Conservation (phyloP, 2,329 filamentous ascomycete genomes). For the Trichoderma breve region DNA sequence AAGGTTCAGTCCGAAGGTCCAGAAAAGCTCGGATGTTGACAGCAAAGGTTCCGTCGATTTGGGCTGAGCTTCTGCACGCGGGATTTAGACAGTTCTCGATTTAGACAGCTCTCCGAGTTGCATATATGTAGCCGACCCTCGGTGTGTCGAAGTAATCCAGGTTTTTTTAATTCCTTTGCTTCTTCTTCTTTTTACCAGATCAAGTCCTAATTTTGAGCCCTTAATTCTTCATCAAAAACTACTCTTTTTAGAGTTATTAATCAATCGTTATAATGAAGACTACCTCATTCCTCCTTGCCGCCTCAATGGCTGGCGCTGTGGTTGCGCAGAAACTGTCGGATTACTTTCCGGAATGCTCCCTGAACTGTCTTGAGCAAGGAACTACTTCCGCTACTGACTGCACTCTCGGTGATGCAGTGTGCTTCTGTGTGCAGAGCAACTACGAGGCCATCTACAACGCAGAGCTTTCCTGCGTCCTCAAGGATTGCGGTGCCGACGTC, state of each 20-base stretch:
- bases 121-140: background rate
- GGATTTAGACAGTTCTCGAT: background rate
- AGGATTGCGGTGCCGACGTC: constrained; percentile 28
- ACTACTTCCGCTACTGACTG: constrained; percentile 28
- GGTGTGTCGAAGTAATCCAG: background rate
- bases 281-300: constrained; percentile 23
- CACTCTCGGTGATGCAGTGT: constrained; percentile 26
- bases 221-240: background rate
- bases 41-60: background rate
- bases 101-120: background rate
- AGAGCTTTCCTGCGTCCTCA: constrained; percentile 30
- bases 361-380: constrained; percentile 30
- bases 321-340: constrained; percentile 24
- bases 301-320: constrained; percentile 25
- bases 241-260: background rate
- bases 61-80: background rate
- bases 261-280: constrained; percentile 3
- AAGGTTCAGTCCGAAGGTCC: background rate
- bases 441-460: constrained; percentile 30
- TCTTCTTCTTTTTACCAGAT: background rate
- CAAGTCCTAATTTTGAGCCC: background rate
- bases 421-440: constrained; percentile 30
- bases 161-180: too few species aligned
- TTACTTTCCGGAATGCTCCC: constrained; percentile 31
- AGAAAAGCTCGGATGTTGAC: background rate